Evolutionary conservation across 1,284 basidiomycete species (phyloP).

Genomic region (Salmacisia buchloeana): DNA sequence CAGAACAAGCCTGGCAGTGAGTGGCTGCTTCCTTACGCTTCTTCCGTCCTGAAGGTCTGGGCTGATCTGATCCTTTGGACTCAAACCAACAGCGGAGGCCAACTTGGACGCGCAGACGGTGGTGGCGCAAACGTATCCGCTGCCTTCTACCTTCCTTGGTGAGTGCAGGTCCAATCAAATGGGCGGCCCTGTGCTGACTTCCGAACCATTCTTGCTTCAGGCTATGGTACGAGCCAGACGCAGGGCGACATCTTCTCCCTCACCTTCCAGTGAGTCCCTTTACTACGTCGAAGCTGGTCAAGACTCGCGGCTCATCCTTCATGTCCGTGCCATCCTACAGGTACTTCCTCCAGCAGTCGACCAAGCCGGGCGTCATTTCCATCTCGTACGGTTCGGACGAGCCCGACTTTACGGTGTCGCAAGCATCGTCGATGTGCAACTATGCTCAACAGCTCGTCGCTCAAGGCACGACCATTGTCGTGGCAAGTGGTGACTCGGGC

Average conservation of each 20-base stretch:
- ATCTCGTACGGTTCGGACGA: conserved; percentile 17
- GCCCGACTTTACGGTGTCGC: conserved; percentile 3
- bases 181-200: too few species aligned
- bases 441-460: conserved; percentile 12
- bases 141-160: too few species aligned
- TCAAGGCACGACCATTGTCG: conserved; percentile 11
- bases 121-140: conserved; percentile 12
- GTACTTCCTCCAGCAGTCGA: not conserved
- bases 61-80: too few species aligned
- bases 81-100: conserved; percentile 11
- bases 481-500: conserved; percentile 52
- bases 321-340: not conserved
- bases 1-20: conserved; percentile 8
- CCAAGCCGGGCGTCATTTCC: conserved; percentile 11
- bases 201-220: too few species aligned
- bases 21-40: not conserved
- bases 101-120: conserved; percentile 20
- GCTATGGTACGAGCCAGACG: conserved; percentile 9
- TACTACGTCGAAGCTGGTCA: too few species aligned
- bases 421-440: conserved; percentile 16
- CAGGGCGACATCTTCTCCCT: conserved; percentile 17
- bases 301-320: not conserved
- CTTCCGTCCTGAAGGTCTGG: not conserved
- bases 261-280: conserved; percentile 14
- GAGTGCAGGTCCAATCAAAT: too few species aligned